Base-by-base conservation (phyloP, 2,329 filamentous ascomycete genomes). In the Ceratocystis eucalypticola region DNA sequence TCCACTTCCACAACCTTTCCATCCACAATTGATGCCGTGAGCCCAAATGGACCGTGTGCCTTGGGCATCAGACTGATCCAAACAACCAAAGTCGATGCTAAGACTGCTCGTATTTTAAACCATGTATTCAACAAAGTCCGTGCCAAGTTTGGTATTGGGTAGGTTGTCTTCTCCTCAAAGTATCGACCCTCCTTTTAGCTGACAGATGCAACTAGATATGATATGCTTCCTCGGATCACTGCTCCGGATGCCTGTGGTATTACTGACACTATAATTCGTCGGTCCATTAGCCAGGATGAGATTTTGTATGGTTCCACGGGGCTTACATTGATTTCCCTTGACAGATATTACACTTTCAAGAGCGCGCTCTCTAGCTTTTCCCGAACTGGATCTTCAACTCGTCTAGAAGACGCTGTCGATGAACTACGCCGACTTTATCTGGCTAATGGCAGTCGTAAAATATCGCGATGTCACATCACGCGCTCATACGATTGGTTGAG, bases 261-360 rank as follows among this genome's bases (percentile, higher is more conserved):
- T 5, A 80, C 79, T 2, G 74, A 75, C 50, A 78, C 82, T 63
- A 76, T 88, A 17, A 76, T 86, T 61, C 77, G 78, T 65, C 78
- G 80, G 66, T 86, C 83, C 33, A 75, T 85, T 30, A 71, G 75
- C 50, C 85, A 88, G 70, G 84, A 86, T 71, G 82, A 85, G 67
- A 74, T 83, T 28, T 76, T 88, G 65, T 87, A 85, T 76, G 79
- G 80, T 1, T 79, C 82, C 1, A 80, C 82, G 30, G 83, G 83
- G 20, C 77, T 88, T 10, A 84, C 80, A 0, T 75, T 88, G 6
- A 72, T 86, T 15, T 79, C 83, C 0, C 77, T 87, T 10, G 85
- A 88, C 73, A 79, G 83, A 62, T 73, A 86, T 59, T 88, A 86
- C 74, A 84, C 82, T 53, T 83, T 88, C 75, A 86, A 86, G 72